Evolutionary conservation across 768 basidiomycete species (phyloP).

Genomic region (Leucocoprinus birnbaumii): DNA sequence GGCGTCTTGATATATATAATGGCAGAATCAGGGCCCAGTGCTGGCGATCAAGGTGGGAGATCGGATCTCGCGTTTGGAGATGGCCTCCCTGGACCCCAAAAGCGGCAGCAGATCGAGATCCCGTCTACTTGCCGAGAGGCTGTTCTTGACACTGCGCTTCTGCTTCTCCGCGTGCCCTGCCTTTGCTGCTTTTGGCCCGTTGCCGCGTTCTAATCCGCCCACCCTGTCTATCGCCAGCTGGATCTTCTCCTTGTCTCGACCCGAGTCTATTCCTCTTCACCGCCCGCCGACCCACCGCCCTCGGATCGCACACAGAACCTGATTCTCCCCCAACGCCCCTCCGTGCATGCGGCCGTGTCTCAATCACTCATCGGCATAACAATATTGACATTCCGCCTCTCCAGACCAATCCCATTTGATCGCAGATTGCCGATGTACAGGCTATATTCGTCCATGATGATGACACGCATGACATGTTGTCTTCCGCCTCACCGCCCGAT

Average conservation of each 20-base stretch:
- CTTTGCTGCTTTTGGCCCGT: slow-evolving; percentile 46
- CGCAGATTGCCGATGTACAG: slow-evolving; percentile 24
- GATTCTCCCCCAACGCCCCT: neutral
- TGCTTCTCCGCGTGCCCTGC: slow-evolving; percentile 59
- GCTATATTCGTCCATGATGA: slow-evolving; percentile 6
- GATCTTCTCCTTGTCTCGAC: slow-evolving; percentile 33
- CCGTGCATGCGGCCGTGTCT: neutral
- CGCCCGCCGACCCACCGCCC: slow-evolving; percentile 11
- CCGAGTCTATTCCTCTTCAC: slow-evolving; percentile 18
- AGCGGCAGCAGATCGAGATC: slow-evolving; percentile 12
- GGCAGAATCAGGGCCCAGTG: slow-evolving; percentile 39
- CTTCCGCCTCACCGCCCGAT: slow-evolving; percentile 25
- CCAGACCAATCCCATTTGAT: slow-evolving; percentile 2
- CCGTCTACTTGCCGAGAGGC: slow-evolving; percentile 13
- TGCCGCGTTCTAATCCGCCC: slow-evolving; percentile 42
- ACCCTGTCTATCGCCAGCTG: slow-evolving; percentile 33
- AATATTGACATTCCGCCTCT: slow-evolving; percentile 9
- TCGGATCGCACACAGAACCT: slow-evolving; percentile 11
- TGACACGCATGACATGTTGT: slow-evolving; percentile 17
- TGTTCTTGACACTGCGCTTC: slow-evolving; percentile 18
- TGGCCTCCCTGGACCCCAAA: slow-evolving; percentile 39
- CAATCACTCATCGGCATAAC: neutral
- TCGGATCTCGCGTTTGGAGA: slow-evolving; percentile 41
- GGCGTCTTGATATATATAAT: slow-evolving; percentile 59
- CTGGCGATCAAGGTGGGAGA: slow-evolving; percentile 57